Conservation (phyloP, 2,329 filamentous ascomycete species). For the Cytospora piceae region DNA sequence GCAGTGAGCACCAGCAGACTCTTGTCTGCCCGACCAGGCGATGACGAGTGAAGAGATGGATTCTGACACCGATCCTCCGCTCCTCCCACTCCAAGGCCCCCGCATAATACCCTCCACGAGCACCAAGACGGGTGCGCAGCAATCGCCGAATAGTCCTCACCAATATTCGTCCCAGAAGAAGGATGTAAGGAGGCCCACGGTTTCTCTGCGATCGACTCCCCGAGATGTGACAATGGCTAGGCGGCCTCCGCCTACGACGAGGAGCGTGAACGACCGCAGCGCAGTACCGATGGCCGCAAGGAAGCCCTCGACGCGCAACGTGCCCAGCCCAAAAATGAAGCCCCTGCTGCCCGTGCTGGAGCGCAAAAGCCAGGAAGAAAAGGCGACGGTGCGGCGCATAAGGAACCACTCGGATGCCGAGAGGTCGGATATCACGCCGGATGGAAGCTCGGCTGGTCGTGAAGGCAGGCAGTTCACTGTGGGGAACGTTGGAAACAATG, state of each 20-base stretch:
- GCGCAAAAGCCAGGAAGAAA: conserved; percentile 49
- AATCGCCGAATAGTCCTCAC: conserved; percentile 16
- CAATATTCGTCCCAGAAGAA: conserved; percentile 11
- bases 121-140: conserved; percentile 14
- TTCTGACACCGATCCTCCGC: conserved; percentile 26
- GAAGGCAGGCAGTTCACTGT: conserved; percentile 77
- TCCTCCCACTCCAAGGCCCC: conserved; percentile 28
- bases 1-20: conserved; percentile 30
- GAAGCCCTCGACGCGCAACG: conserved; percentile 37
- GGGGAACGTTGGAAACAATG: conserved; percentile 81
- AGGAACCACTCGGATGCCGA: conserved; percentile 60
- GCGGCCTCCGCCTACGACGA: conserved; percentile 23
- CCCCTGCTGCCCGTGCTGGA: conserved; percentile 53
- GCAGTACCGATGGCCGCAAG: conserved; percentile 21
- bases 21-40: conserved; percentile 28
- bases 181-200: conserved; percentile 21
- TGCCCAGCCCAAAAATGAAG: conserved; percentile 37
- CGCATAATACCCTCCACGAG: conserved; percentile 16
- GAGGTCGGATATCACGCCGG: conserved; percentile 60
- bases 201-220: conserved; percentile 18
- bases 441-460: conserved; percentile 63
- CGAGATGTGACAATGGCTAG: conserved; percentile 22
- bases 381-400: conserved; percentile 38
- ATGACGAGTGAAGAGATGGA: conserved; percentile 32
- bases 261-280: conserved; percentile 11